phyloP scores from a whole-genome alignment of 2,329 filamentous ascomycete species.

The Trichoderma asperellum region DNA sequence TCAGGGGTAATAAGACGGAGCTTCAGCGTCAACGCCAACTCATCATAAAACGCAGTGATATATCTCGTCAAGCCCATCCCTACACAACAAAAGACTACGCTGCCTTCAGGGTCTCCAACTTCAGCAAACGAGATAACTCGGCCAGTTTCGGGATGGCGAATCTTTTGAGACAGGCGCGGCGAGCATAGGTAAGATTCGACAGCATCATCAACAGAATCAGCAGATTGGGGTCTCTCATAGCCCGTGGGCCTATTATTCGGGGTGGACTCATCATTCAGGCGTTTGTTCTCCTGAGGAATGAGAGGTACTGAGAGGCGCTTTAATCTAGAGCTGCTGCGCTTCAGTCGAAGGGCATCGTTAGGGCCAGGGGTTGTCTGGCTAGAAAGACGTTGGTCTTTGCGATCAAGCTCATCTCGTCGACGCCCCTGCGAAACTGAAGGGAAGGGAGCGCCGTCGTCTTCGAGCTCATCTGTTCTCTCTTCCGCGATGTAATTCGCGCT shows the following conservation, averaged over 20 bases:
- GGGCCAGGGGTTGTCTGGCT: constrained; percentile 55
- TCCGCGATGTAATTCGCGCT: constrained; percentile 40
- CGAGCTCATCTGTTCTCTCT: constrained; percentile 36
- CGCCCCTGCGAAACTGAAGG: constrained; percentile 68
- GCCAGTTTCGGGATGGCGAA: constrained; percentile 82
- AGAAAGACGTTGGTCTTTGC: constrained; percentile 50
- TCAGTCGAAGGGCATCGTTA: constrained; percentile 49
- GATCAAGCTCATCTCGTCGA: constrained; percentile 55
- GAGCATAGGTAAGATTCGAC: constrained; percentile 85
- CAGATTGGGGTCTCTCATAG: constrained; percentile 75
- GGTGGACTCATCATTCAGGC: constrained; percentile 37
- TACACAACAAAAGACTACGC: constrained; percentile 93
- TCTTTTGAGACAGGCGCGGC: constrained; percentile 83
- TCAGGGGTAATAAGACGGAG: constrained; percentile 91
- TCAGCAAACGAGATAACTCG: constrained; percentile 94
- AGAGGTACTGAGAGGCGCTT: constrained; percentile 60
- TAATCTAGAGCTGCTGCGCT: constrained; percentile 61
- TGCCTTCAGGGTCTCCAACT: constrained; percentile 89
- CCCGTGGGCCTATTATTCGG: constrained; percentile 47
- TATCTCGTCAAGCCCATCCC: constrained; percentile 97
- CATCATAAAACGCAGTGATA: constrained; percentile 96
- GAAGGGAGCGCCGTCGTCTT: constrained; percentile 70
- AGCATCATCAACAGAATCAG: constrained; percentile 86
- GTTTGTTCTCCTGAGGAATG: constrained; percentile 43
- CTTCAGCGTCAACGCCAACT: constrained; percentile 85